A percentile compares a stretch with the other conserved stretches of the same genome.
Conservation (phyloP, 306 rosid genomes). For the Sicyos edulis region DNA sequence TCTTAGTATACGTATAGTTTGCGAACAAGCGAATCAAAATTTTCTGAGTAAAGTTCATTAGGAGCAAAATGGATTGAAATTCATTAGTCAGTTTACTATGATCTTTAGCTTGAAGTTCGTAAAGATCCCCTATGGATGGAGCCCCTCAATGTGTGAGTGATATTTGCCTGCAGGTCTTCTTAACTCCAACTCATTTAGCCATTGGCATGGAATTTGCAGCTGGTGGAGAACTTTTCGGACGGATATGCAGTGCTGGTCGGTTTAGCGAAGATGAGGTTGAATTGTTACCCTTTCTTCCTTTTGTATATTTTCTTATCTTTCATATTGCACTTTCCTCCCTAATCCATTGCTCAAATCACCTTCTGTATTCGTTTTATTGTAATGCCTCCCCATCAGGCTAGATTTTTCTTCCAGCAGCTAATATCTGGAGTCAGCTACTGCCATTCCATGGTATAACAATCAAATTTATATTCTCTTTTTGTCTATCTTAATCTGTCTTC, state of each 20-base stretch:
- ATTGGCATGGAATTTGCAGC: conserved; percentile 95
- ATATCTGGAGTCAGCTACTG: conserved; percentile 93
- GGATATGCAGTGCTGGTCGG: conserved; percentile 69
- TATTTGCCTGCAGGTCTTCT: conserved; percentile 47
- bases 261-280: conserved; percentile 88
- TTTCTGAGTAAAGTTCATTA: background rate
- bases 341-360: conserved; percentile 1
- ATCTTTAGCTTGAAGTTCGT: conserved; percentile 3
- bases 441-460: conserved; percentile 63
- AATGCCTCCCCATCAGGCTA: conserved; percentile 48
- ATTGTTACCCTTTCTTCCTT: conserved; percentile 19
- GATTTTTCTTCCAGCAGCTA: conserved; percentile 96
- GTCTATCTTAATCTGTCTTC: background rate
- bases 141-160: conserved; percentile 14
- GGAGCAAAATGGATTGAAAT: background rate
- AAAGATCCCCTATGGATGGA: conserved; percentile 6
- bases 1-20: background rate
- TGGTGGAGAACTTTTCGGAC: conserved; percentile 86
- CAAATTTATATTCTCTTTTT: background rate
- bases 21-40: background rate
- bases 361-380: background rate
- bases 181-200: conserved; percentile 82
- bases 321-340: background rate
- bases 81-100: conserved; percentile 1
- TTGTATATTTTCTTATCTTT: background rate